phyloP scores from a whole-genome alignment of 2,329 filamentous ascomycete species.

The Cytospora piceicola region DNA sequence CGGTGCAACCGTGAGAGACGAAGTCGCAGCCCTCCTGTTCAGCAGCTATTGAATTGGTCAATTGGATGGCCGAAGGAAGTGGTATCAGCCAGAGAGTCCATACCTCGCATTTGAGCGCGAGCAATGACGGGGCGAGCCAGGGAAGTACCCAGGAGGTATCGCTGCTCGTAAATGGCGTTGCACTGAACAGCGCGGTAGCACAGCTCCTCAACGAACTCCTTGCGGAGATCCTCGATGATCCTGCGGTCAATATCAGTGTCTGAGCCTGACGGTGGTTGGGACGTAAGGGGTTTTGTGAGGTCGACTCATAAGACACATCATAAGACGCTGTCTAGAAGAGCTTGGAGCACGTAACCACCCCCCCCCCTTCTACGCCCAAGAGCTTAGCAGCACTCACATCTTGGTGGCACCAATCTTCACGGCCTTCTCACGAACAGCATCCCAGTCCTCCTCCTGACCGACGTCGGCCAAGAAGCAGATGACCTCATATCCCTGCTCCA shows the following conservation, averaged over 20 bases:
- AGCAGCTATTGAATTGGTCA: conserved; percentile 50
- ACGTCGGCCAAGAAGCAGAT: conserved; percentile 70
- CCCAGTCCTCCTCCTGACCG: conserved; percentile 77
- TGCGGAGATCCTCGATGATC: conserved; percentile 66
- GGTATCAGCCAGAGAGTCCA: background rate
- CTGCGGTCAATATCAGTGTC: conserved; percentile 42
- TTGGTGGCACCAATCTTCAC: conserved; percentile 45
- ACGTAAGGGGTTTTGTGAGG: conserved; percentile 27
- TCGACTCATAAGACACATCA: conserved; percentile 37
- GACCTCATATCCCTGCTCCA: conserved; percentile 62
- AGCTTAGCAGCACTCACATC: conserved; percentile 22
- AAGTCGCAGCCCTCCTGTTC: conserved; percentile 61
- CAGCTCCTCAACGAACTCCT: conserved; percentile 79
- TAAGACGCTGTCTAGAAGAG: conserved; percentile 35
- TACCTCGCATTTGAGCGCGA: conserved; percentile 59
- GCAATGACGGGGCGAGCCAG: conserved; percentile 74
- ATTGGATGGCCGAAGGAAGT: background rate
- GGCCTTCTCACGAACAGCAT: conserved; percentile 73
- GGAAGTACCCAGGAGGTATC: conserved; percentile 55
- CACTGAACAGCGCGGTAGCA: conserved; percentile 80
- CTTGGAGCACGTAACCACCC: conserved; percentile 31
- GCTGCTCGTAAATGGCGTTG: conserved; percentile 68
- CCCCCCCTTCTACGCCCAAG: too few species aligned
- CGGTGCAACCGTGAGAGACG: conserved; percentile 57
- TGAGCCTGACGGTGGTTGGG: conserved; percentile 51